These are phyloP conservation scores for Xylaria venustula DNA, from an alignment of 495 filamentous ascomycete species.

Conservation along the genomic window DNA sequence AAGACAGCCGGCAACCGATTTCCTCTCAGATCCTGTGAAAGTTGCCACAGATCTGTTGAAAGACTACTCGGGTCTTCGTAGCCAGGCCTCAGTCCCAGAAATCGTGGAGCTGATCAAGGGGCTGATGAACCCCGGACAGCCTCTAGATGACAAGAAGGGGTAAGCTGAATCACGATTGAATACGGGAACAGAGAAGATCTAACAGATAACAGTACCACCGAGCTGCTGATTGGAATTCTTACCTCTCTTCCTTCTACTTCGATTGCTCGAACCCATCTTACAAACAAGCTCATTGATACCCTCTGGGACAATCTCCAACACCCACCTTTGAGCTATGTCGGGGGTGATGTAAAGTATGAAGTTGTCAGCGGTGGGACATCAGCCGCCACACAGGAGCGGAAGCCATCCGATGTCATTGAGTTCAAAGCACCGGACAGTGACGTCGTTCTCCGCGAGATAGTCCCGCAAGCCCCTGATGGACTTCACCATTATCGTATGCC, in stretches of 20 bases:
- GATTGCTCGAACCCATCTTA: conserved; percentile 50
- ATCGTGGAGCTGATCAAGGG: conserved; percentile 25
- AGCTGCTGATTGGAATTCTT: conserved; percentile 33
- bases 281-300: conserved; percentile 57
- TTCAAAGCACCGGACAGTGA: conserved; percentile 34
- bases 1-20: conserved; percentile 17
- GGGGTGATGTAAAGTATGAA: conserved; percentile 32
- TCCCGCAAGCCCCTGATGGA: conserved; percentile 32
- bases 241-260: conserved; percentile 54
- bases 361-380: conserved; percentile 17
- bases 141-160: conserved; percentile 35
- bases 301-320: conserved; percentile 71
- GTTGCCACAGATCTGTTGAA: conserved; percentile 28
- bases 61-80: conserved; percentile 22
- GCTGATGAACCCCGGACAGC: conserved; percentile 25
- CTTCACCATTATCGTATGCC: conserved; percentile 58
- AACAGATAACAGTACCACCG: conserved; percentile 25
- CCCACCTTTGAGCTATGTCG: conserved; percentile 61
- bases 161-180: not conserved
- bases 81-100: conserved; percentile 23
- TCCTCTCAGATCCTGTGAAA: conserved; percentile 27
- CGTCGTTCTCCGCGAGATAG: conserved; percentile 33
- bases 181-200: not conserved
- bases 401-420: conserved; percentile 23
- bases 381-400: not conserved